Evolutionary conservation across 2,329 filamentous ascomycete genomes (phyloP).

Genomic region (Aciculosporium take): DNA sequence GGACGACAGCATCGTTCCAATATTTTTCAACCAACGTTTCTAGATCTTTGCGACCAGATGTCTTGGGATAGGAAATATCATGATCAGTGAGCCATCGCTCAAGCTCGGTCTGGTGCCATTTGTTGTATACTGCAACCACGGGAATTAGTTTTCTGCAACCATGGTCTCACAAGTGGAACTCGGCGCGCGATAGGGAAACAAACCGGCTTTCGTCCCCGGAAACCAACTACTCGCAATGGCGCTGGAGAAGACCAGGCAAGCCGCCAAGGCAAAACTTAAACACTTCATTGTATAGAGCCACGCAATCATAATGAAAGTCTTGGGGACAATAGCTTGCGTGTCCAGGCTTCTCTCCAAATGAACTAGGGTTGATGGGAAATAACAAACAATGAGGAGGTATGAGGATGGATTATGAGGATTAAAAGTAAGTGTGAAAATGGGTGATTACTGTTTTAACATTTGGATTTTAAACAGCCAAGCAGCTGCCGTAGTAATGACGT

Average conservation of each 20-base stretch:
- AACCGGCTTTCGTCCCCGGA: conserved; percentile 59
- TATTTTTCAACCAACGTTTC: conserved; percentile 78
- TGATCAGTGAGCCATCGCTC: conserved; percentile 94
- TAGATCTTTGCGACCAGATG: conserved; percentile 88
- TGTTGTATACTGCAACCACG: conserved; percentile 66
- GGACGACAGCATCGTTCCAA: conserved; percentile 66
- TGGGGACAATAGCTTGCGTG: background rate
- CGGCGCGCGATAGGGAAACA: conserved; percentile 16
- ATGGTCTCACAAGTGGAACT: background rate
- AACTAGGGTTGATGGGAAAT: background rate
- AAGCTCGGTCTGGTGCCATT: conserved; percentile 96
- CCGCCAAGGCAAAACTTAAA: conserved; percentile 52
- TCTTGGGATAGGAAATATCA: conserved; percentile 76
- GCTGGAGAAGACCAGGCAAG: conserved; percentile 57
- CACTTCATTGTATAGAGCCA: conserved; percentile 55
- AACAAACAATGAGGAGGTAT: too few species aligned
- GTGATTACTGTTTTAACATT: too few species aligned
- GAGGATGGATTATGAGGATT: too few species aligned
- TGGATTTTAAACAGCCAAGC: too few species aligned
- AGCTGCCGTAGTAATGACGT: too few species aligned
- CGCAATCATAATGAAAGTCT: background rate
- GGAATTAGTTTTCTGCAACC: background rate
- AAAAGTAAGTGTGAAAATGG: too few species aligned
- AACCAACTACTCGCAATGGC: conserved; percentile 72
- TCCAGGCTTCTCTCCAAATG: background rate